These are phyloP conservation scores for Colletotrichum plurivorum DNA, from an alignment of 2,329 filamentous ascomycete species.

Conservation along the genomic window DNA sequence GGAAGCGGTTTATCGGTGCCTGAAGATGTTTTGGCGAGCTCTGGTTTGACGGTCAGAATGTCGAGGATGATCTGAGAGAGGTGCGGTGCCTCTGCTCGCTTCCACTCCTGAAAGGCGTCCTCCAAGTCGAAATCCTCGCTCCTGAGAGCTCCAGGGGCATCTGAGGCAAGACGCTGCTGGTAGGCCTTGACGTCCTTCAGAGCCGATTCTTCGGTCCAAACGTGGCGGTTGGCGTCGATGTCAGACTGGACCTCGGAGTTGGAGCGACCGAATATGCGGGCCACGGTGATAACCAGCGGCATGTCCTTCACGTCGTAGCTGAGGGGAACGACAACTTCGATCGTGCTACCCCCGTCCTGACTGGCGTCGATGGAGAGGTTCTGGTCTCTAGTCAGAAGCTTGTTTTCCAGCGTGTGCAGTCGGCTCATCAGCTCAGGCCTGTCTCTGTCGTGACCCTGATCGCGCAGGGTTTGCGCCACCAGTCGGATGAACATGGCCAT, in stretches of 20 bases:
- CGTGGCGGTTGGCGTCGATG: conserved; percentile 83
- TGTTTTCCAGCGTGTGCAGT: conserved; percentile 88
- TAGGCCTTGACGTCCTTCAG: conserved; percentile 94
- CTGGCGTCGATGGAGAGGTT: conserved; percentile 79
- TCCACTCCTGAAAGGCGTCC: conserved; percentile 91
- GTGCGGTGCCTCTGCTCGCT: conserved; percentile 87
- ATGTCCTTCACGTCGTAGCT: conserved; percentile 98
- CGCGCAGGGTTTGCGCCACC: conserved; percentile 82
- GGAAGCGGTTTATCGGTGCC: conserved; percentile 50
- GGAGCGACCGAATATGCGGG: conserved; percentile 85
- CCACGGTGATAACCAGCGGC: conserved; percentile 90
- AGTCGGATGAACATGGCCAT: conserved; percentile 94
- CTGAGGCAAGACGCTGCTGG: conserved; percentile 87
- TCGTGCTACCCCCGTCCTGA: conserved; percentile 73
- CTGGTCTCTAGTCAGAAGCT: conserved; percentile 93
- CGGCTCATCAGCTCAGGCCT: conserved; percentile 86
- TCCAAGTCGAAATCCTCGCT: conserved; percentile 92
- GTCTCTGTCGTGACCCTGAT: conserved; percentile 88
- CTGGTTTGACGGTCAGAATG: conserved; percentile 87
- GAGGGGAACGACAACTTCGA: conserved; percentile 86
- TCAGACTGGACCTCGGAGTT: conserved; percentile 87
- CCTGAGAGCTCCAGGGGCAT: conserved; percentile 82
- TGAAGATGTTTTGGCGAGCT: conserved; percentile 85
- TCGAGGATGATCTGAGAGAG: conserved; percentile 94
- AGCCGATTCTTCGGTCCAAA: conserved; percentile 94